Evolutionary conservation across 306 rosid species (phyloP).

Genomic region (Dryas octopetala): DNA sequence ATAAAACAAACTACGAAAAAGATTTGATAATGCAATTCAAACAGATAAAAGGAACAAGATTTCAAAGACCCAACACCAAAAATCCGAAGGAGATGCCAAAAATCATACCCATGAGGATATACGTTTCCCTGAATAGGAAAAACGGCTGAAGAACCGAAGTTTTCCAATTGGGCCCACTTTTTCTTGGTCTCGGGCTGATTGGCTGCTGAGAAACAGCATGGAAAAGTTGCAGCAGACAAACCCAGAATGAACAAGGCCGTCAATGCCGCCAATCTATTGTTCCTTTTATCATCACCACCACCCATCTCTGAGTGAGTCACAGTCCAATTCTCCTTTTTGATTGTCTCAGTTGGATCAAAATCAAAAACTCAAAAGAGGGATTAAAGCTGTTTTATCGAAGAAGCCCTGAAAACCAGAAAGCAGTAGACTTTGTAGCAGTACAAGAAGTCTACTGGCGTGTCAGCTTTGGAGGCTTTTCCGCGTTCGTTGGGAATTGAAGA

Average conservation of each 20-base stretch:
- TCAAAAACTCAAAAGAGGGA: neutral
- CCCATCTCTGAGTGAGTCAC: neutral
- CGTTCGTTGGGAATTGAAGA: neutral
- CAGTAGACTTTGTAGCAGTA: neutral
- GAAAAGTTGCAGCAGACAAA: conserved; percentile 31
- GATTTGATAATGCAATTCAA: neutral
- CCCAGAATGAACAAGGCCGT: conserved; percentile 25
- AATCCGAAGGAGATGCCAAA: neutral
- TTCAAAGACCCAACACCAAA: neutral
- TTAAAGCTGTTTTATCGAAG: neutral
- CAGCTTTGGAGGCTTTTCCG: no score
- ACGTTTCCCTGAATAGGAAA: conserved; percentile 63
- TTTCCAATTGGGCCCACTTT: neutral
- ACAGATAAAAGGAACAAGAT: neutral
- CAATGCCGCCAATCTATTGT: conserved; percentile 15
- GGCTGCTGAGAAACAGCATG: conserved; percentile 38
- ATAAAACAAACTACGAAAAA: neutral
- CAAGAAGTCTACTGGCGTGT: neutral
- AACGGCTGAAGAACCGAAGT: conserved; percentile 31
- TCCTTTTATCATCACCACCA: conserved; percentile 21
- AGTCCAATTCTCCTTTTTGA: no score
- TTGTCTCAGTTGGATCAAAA: neutral
- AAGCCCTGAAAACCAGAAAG: neutral
- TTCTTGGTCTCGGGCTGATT: conserved; percentile 20
- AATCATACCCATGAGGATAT: conserved; percentile 74